Evolutionary conservation across 2,329 filamentous ascomycete species (phyloP), one percentile per base, ranked within the genome.

Genomic region (Penicillium sp.): DNA sequence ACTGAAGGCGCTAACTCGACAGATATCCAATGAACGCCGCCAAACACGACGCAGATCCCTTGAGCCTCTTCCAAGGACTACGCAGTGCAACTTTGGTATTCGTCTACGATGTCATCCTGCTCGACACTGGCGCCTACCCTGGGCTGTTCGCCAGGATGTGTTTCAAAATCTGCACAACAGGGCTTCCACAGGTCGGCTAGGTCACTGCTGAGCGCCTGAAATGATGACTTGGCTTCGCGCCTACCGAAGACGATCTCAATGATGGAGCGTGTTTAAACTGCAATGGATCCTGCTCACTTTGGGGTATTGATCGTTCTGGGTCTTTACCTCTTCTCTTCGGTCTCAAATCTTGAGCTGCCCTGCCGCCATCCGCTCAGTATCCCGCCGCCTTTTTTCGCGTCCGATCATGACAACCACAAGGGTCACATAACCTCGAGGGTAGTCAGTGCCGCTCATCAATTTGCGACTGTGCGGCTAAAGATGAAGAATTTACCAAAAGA

Each of bases 121-220:
- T 63, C 66, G 61, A 65, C 46, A 44, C 51, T 43, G 50, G 65
- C 65, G 65, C 65, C 48, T 62, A 60, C 51, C 55, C 45, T 34
- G 38, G 39, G 48, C 44, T 39, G 50, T 46, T 55, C 53, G 53
- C 49, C 34, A 37, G 28, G 40, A 40, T 41, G 50, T 48, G 61
- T 67, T 58, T 65, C 59, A 61, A 50, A 52, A 32, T 24, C 11
- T n/a, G 27, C 29, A 46, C 9, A 28, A 43, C 26, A 24, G 28
- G 18, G 40, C 47, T 43, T 27, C 49, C 40, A 40, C 54, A 51
- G 48, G 48, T 46, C 38, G 25, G 13, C 41, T 18, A 39, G 13
- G 11, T 8, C 11, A 32, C 13, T 45, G 37, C 28, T 34, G 44
- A 38, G 46, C 48, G 54, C 53, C 52, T 58, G 50, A n/a, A 36